phyloP scores from a whole-genome alignment of 202 grass and related monocot genomes.

The Elaeis oleifera region DNA sequence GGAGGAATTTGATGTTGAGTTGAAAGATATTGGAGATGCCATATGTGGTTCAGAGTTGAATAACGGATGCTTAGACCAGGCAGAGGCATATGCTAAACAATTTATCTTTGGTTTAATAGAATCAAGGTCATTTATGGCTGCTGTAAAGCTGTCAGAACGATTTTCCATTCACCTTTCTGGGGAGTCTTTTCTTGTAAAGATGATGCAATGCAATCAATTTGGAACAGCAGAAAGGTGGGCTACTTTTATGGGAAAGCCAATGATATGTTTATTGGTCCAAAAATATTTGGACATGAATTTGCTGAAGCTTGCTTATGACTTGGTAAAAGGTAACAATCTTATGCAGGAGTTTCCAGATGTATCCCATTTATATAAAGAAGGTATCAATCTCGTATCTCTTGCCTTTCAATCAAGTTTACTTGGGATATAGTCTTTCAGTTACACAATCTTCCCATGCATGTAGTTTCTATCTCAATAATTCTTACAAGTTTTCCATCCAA shows the following conservation, averaged over 20 bases:
- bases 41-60: constrained; percentile 44
- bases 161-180: constrained; percentile 58
- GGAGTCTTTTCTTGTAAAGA: constrained; percentile 49
- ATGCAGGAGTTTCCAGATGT: constrained; percentile 74
- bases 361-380: constrained; percentile 80
- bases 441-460: constrained; percentile 8
- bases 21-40: constrained; percentile 58
- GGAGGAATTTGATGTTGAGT: constrained; percentile 68
- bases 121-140: constrained; percentile 60
- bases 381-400: constrained; percentile 24
- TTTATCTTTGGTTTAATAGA: constrained; percentile 44
- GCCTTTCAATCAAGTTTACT: background rate
- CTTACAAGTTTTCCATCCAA: constrained; percentile 13
- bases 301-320: constrained; percentile 73
- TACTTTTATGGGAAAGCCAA: constrained; percentile 60
- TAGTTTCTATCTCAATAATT: background rate
- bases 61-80: constrained; percentile 36
- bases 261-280: constrained; percentile 57
- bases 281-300: constrained; percentile 68
- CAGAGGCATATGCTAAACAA: constrained; percentile 37
- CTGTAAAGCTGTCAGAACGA: constrained; percentile 55
- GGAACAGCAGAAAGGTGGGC: constrained; percentile 71
- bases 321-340: constrained; percentile 75
- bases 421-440: background rate
- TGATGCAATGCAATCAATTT: constrained; percentile 60